phyloP scores from a whole-genome alignment of 2,329 filamentous ascomycete species.

The Colletotrichum horii region DNA sequence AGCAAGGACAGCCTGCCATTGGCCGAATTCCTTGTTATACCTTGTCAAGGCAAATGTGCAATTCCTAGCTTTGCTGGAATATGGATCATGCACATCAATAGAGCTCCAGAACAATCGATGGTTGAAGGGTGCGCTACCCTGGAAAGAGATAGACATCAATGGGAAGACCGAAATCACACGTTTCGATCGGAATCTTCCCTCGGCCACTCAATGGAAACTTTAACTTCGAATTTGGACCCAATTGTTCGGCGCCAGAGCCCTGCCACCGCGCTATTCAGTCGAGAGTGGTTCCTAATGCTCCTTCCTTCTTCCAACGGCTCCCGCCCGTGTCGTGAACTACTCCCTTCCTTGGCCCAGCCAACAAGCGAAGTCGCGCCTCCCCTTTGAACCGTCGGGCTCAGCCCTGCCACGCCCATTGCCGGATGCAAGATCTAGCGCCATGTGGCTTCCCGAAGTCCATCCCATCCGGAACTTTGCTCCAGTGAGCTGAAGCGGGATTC shows the following conservation, averaged over 20 bases:
- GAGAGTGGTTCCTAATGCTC: not conserved
- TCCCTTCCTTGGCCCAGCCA: not conserved
- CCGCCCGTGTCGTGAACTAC: not conserved
- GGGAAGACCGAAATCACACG: not conserved
- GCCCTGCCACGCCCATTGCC: not conserved
- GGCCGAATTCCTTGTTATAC: not conserved
- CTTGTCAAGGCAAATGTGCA: not conserved
- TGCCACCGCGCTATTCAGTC: not conserved
- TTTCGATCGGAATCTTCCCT: not conserved
- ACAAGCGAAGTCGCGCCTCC: not conserved
- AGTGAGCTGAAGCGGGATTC: not conserved
- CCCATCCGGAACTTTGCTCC: not conserved
- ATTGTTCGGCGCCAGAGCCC: not conserved
- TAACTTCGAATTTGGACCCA: not conserved
- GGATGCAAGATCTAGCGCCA: not conserved
- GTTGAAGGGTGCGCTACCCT: not conserved
- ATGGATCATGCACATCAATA: not conserved
- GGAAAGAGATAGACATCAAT: not conserved
- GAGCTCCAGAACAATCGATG: not conserved
- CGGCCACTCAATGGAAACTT: not conserved
- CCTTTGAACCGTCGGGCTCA: not conserved
- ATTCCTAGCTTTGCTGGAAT: not conserved
- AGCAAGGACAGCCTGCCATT: not conserved
- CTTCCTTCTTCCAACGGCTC: not conserved
- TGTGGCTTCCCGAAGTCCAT: conserved; percentile 4